phyloP scores from a whole-genome alignment of 129 eudicot genomes.

The Lonicera japonica region DNA sequence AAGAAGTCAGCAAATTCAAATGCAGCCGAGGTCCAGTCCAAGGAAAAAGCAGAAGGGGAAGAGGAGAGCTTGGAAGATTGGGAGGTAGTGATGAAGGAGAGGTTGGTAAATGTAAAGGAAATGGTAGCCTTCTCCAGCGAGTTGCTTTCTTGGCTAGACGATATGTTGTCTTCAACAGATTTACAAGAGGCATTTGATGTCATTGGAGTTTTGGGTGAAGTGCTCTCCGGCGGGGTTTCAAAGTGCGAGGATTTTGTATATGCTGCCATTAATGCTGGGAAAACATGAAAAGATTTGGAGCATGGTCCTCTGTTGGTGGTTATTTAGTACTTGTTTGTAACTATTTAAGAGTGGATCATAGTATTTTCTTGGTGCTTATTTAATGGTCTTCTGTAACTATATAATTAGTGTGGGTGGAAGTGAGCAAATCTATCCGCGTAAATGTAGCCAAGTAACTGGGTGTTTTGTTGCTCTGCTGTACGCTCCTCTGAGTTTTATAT shows the following conservation, averaged over 20 bases:
- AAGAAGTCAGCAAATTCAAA: constrained; percentile 27
- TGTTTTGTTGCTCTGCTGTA: no score
- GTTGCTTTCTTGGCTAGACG: constrained; percentile 84
- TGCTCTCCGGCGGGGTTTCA: constrained; percentile 43
- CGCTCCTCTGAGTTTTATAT: no score
- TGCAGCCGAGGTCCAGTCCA: constrained; percentile 4
- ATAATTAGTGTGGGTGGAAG: no score
- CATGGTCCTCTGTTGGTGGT: not conserved
- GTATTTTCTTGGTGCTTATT: no score
- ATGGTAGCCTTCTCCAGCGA: constrained; percentile 86
- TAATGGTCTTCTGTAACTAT: no score
- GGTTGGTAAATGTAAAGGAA: constrained; percentile 64
- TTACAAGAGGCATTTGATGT: constrained; percentile 90
- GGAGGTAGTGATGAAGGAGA: constrained; percentile 89
- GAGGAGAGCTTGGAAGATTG: constrained; percentile 65
- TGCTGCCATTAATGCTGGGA: constrained; percentile 83
- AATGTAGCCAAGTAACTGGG: no score
- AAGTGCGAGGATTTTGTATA: constrained; percentile 82
- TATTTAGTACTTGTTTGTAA: no score
- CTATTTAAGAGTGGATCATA: no score
- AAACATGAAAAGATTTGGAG: constrained; percentile 24
- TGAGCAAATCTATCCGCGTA: no score
- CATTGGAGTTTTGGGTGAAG: constrained; percentile 76
- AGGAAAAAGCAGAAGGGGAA: constrained; percentile 27
- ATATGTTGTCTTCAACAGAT: constrained; percentile 52